phyloP scores from a whole-genome alignment of 2,329 filamentous ascomycete genomes.

The Phialophora tarda region DNA sequence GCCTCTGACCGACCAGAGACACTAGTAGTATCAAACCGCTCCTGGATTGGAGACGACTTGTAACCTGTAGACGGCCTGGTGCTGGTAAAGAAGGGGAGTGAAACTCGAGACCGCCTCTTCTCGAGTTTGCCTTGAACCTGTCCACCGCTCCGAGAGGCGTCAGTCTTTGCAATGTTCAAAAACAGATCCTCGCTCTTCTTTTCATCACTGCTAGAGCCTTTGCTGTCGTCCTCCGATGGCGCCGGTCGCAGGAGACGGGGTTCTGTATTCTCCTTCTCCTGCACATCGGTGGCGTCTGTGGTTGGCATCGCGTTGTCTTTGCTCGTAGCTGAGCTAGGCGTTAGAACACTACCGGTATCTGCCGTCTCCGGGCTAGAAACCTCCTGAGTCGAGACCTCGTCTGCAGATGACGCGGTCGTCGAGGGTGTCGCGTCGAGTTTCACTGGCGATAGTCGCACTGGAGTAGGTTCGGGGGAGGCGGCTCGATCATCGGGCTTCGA shows the following conservation, averaged over 20 bases:
- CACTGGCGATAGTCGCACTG: conserved; percentile 16
- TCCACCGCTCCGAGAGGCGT: conserved; percentile 39
- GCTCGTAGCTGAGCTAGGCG: conserved; percentile 21
- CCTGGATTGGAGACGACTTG: conserved; percentile 32
- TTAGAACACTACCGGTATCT: conserved; percentile 32
- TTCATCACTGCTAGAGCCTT: conserved; percentile 47
- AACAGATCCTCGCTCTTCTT: conserved; percentile 54
- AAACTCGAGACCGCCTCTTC: conserved; percentile 37
- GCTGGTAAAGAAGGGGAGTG: conserved; percentile 37
- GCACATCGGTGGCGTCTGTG: conserved; percentile 41
- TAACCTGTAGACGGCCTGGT: conserved; percentile 34
- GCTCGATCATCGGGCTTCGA: conserved; percentile 23
- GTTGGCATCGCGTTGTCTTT: conserved; percentile 36
- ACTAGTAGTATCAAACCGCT: conserved; percentile 33
- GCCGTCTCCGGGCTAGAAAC: conserved; percentile 31
- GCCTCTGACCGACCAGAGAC: conserved; percentile 30
- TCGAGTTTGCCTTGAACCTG: conserved; percentile 20
- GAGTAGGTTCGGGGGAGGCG: conserved; percentile 7
- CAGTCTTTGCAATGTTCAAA: conserved; percentile 53
- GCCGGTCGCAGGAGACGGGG: conserved; percentile 27
- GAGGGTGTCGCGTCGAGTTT: conserved; percentile 20
- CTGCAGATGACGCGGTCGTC: conserved; percentile 22
- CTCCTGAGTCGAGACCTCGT: conserved; percentile 22
- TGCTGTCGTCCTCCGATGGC: conserved; percentile 40
- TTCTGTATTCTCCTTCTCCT: conserved; percentile 42